These are phyloP conservation scores for Epichloe typhina DNA, from an alignment of 2,329 filamentous ascomycete genomes.

Conservation along the genomic window DNA sequence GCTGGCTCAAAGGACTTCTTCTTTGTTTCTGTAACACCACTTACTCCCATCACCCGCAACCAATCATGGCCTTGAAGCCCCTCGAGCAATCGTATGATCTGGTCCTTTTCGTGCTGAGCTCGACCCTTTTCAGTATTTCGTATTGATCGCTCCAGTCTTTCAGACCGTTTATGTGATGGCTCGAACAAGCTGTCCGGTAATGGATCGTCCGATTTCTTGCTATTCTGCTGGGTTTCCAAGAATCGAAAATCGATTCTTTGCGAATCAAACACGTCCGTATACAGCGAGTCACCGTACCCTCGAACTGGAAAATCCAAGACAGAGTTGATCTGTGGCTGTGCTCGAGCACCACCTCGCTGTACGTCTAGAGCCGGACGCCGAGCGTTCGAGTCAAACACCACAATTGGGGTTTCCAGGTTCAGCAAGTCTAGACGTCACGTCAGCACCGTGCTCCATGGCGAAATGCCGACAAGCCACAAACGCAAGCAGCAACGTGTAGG, in stretches of 20 bases:
- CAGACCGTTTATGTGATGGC: conserved; percentile 42
- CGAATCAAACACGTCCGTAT: conserved; percentile 41
- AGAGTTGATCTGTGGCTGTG: not conserved
- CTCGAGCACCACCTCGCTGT: not conserved
- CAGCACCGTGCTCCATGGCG: not conserved
- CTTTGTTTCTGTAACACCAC: conserved; percentile 72
- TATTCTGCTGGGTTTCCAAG: conserved; percentile 32
- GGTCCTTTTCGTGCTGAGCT: conserved; percentile 53
- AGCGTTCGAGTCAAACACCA: conserved; percentile 46
- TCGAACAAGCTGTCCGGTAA: conserved; percentile 43
- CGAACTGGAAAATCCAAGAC: conserved; percentile 24
- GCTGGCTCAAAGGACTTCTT: conserved; percentile 82
- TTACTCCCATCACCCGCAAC: conserved; percentile 84
- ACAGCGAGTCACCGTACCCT: conserved; percentile 42
- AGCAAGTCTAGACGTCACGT: conserved; percentile 47
- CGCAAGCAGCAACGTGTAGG: not conserved
- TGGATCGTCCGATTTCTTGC: conserved; percentile 35
- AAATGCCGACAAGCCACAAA: not conserved
- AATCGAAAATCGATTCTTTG: conserved; percentile 44
- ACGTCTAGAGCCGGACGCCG: conserved; percentile 14
- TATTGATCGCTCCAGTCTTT: conserved; percentile 47
- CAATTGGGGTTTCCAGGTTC: conserved; percentile 58
- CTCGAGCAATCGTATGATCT: conserved; percentile 55
- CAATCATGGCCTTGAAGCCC: conserved; percentile 85
- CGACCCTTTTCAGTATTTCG: conserved; percentile 51